A percentile compares a stretch with the other conserved stretches of the same genome.
phyloP scores from a whole-genome alignment of 2,329 filamentous ascomycete genomes.

The Fusarium algeriense region DNA sequence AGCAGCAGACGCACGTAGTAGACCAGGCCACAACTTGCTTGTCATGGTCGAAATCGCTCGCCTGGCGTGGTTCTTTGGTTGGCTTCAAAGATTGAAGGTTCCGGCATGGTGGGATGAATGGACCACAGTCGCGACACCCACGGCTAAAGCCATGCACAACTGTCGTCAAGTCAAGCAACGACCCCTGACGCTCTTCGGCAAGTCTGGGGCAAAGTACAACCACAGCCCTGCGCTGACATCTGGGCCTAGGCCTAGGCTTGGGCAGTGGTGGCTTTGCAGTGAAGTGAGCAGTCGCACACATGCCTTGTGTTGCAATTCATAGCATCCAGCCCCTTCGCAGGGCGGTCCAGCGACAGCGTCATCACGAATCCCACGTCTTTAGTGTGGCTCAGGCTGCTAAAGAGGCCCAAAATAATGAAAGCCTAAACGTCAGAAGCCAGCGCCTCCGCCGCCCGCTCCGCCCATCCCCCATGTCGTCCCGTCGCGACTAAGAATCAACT shows the following conservation, averaged over 20 bases:
- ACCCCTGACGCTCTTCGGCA: slow-evolving; percentile 40
- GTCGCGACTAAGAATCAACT: slow-evolving; percentile 41
- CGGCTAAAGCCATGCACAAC: slow-evolving; percentile 31
- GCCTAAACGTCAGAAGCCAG: slow-evolving; percentile 38
- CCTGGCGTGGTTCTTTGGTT: slow-evolving; percentile 37
- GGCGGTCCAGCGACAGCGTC: slow-evolving; percentile 39
- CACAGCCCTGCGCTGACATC: slow-evolving; percentile 44
- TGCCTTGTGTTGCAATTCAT: slow-evolving; percentile 21
- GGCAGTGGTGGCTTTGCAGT: slow-evolving; percentile 41
- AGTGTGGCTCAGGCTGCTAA: slow-evolving; percentile 43
- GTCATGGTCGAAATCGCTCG: slow-evolving; percentile 18
- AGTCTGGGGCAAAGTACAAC: slow-evolving; percentile 43
- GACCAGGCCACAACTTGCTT: slow-evolving; percentile 23
- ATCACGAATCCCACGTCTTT: slow-evolving; percentile 30
- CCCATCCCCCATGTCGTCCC: slow-evolving; percentile 41
- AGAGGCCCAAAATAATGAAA: slow-evolving; percentile 35
- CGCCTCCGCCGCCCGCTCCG: slow-evolving; percentile 37
- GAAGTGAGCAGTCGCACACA: slow-evolving; percentile 40
- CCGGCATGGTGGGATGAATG: slow-evolving; percentile 37
- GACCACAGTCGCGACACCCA: slow-evolving; percentile 27
- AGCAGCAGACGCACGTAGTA: slow-evolving; percentile 34
- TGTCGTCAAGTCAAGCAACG: slow-evolving; percentile 40
- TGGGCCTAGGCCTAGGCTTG: slow-evolving; percentile 33
- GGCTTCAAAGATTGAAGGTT: slow-evolving; percentile 24
- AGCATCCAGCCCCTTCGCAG: slow-evolving; percentile 38